Evolutionary conservation across 1,284 basidiomycete genomes (phyloP).

Genomic region (Rugosomyces carneus): DNA sequence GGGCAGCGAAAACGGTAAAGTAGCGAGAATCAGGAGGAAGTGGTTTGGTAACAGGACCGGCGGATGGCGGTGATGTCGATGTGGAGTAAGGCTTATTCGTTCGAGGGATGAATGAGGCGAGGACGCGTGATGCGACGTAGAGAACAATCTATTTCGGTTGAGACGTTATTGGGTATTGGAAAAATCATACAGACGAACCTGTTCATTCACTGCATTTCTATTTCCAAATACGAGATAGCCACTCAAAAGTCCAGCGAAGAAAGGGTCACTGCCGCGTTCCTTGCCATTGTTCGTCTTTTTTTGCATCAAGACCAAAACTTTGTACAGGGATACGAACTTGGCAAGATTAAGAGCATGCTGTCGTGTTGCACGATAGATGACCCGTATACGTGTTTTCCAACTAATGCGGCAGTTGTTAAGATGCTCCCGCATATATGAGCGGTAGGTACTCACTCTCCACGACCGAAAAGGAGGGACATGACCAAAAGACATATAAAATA

Average conservation of each 20-base stretch:
- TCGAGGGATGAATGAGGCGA: constrained; percentile 85
- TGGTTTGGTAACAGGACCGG: constrained; percentile 49
- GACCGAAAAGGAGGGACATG: constrained; percentile 94
- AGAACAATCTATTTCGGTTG: constrained; percentile 84
- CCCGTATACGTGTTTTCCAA: constrained; percentile 59
- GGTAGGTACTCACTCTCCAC: constrained; percentile 65
- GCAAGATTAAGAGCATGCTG: constrained; percentile 87
- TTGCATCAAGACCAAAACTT: constrained; percentile 78
- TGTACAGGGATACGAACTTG: constrained; percentile 94
- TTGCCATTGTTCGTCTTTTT: constrained; percentile 79
- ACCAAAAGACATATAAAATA: too few species aligned
- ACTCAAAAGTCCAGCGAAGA: constrained; percentile 88
- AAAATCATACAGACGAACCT: constrained; percentile 56
- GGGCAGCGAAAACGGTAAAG: constrained; percentile 85
- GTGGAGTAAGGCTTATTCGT: constrained; percentile 42
- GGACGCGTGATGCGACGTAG: constrained; percentile 86
- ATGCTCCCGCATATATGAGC: constrained; percentile 1
- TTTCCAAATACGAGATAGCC: constrained; percentile 95
- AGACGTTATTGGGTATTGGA: too few species aligned
- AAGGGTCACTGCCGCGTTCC: constrained; percentile 76
- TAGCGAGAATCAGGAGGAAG: constrained; percentile 76
- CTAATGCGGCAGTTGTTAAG: constrained; percentile 30
- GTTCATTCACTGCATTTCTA: constrained; percentile 95
- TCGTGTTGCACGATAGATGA: constrained; percentile 84
- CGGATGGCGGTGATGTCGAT: constrained; percentile 27